Percentiles rank a stretch among this genome's conserved stretches.
Conservation (phyloP, 306 rosid species). For the Citrullus colocynthis region DNA sequence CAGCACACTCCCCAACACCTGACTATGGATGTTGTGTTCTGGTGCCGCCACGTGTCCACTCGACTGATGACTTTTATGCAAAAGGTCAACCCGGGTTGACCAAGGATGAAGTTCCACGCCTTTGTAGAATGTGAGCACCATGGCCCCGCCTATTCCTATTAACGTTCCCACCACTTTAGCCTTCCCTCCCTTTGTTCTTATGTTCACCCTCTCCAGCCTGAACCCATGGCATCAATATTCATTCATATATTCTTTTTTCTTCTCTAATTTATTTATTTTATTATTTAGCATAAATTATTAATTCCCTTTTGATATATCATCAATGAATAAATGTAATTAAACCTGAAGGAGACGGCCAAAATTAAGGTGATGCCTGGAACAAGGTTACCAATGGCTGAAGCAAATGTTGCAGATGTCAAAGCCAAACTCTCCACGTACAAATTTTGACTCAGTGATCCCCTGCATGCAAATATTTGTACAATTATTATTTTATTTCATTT, state of each 20-base stretch:
- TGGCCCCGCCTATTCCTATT: slow-evolving; percentile 36
- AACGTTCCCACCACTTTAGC: slow-evolving; percentile 35
- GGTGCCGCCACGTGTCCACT: slow-evolving; percentile 1
- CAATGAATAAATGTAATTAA: too few relatives aligned
- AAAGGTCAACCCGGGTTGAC: slow-evolving; percentile 14
- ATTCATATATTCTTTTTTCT: too few relatives aligned
- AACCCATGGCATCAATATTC: background rate
- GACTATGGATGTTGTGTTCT: background rate
- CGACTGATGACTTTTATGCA: background rate
- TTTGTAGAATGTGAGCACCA: slow-evolving; percentile 33
- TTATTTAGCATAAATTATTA: too few relatives aligned
- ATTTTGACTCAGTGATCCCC: slow-evolving; percentile 10
- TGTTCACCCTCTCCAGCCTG: slow-evolving; percentile 27
- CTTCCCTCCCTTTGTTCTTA: slow-evolving; percentile 21
- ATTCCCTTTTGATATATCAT: background rate
- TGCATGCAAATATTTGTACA: background rate
- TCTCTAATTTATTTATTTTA: too few relatives aligned
- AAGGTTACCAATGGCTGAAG: slow-evolving; percentile 13
- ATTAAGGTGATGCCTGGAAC: slow-evolving; percentile 17
- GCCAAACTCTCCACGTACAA: slow-evolving; percentile 5
- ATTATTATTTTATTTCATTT: background rate
- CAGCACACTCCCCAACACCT: background rate
- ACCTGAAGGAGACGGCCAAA: slow-evolving; percentile 12
- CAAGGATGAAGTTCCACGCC: slow-evolving; percentile 18
- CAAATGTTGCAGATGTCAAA: slow-evolving; percentile 9